A percentile compares a stretch with the other conserved stretches of the same genome.
Conservation (phyloP, 768 basidiomycete species). For the Hericium rajendrae region DNA sequence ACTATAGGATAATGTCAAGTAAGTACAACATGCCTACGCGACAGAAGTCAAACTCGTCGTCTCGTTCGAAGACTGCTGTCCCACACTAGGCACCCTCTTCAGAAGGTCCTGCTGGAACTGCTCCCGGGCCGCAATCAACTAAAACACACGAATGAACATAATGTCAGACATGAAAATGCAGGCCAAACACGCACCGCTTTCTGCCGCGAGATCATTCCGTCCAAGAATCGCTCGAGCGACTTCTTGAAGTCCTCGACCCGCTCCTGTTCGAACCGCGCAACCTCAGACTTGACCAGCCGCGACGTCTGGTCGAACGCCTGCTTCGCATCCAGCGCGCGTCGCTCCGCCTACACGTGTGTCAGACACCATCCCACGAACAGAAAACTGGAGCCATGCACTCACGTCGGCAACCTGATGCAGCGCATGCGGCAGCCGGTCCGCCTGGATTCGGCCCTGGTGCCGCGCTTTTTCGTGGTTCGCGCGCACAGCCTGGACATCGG, state of each 20-base stretch:
- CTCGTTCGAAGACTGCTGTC: not conserved
- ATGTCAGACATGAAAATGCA: not conserved
- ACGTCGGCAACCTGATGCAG: slow-evolving; percentile 77
- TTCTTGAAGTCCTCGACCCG: slow-evolving; percentile 89
- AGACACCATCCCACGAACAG: not conserved
- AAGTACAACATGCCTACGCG: not conserved
- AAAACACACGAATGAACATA: slow-evolving; percentile 11
- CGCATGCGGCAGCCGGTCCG: slow-evolving; percentile 65
- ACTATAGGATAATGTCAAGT: too few relatives aligned
- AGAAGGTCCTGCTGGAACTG: slow-evolving; percentile 12
- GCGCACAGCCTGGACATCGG: slow-evolving; percentile 61
- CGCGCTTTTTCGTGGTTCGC: slow-evolving; percentile 76
- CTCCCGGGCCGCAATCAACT: slow-evolving; percentile 33
- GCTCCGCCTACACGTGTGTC: slow-evolving; percentile 54
- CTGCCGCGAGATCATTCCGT: slow-evolving; percentile 80
- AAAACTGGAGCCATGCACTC: slow-evolving; percentile 15
- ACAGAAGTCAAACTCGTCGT: not conserved
- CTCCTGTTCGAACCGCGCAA: slow-evolving; percentile 87
- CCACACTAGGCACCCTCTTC: slow-evolving; percentile 10
- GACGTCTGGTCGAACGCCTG: slow-evolving; percentile 86
- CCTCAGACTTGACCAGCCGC: slow-evolving; percentile 80
- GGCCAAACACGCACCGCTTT: slow-evolving; percentile 24
- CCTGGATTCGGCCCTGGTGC: slow-evolving; percentile 60
- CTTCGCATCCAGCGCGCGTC: slow-evolving; percentile 71
- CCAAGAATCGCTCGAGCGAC: slow-evolving; percentile 71